phyloP scores from a whole-genome alignment of 2,329 filamentous ascomycete species.

The Scopulariopsis brevicaulis region DNA sequence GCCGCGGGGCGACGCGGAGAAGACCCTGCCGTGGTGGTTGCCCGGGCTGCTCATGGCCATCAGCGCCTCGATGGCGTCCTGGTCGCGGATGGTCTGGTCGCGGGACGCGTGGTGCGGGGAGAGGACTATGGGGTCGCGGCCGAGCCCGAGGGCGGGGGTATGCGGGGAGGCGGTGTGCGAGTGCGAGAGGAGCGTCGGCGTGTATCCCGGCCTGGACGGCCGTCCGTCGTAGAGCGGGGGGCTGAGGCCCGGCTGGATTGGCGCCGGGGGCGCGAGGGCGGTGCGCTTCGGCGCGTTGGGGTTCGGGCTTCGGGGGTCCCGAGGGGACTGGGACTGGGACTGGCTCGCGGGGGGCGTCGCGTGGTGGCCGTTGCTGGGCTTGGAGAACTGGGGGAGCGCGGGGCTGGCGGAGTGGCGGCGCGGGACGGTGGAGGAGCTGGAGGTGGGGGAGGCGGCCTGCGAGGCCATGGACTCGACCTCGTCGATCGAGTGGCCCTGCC shows the following conservation, averaged over 20 bases:
- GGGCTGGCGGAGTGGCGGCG: conserved; percentile 43
- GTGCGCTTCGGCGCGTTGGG: conserved; percentile 6
- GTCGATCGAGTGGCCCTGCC: conserved; percentile 68
- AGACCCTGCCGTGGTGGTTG: conserved; percentile 52
- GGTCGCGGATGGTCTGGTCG: conserved; percentile 56
- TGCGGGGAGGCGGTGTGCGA: conserved; percentile 33
- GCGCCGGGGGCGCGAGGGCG: conserved; percentile 39
- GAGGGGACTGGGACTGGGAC: not conserved
- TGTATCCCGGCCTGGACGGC: conserved; percentile 32
- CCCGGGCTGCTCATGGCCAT: conserved; percentile 74
- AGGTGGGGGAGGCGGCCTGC: conserved; percentile 47
- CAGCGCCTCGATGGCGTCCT: conserved; percentile 70
- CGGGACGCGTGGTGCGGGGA: conserved; percentile 52
- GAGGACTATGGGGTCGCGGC: conserved; percentile 43
- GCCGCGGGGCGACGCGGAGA: conserved; percentile 22
- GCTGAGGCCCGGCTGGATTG: conserved; percentile 30
- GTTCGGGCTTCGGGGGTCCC: not conserved
- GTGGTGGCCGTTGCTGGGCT: not conserved
- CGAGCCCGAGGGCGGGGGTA: conserved; percentile 17
- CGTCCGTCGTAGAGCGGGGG: conserved; percentile 25
- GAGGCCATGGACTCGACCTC: conserved; percentile 69
- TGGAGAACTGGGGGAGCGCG: conserved; percentile 3
- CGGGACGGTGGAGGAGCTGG: conserved; percentile 45
- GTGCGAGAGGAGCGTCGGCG: conserved; percentile 37
- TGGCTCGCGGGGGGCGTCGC: conserved; percentile 3